Evolutionary conservation across 306 rosid species (phyloP), one percentile per base, ranked within the genome.

Genomic region (Hylodesmum podocarpum): DNA sequence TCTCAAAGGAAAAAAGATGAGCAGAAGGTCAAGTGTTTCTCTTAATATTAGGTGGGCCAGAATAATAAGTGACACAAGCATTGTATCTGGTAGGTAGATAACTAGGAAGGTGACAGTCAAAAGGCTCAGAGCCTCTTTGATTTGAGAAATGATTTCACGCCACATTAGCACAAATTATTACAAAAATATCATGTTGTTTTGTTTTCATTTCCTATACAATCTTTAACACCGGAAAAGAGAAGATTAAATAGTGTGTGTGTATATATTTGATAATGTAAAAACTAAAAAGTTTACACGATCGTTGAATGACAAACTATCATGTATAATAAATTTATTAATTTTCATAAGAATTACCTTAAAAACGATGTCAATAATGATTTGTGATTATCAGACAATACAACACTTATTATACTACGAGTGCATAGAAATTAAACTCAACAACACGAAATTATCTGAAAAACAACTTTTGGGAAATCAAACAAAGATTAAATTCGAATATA

Each of bases 21-120:
- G 16, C 28, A 33, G 28, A 16, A 49, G 66, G 70, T 64, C 25
- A 63, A 51, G 46, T 8, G n/a, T 19, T 43, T 2, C 28, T 16
- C 6, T 21, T 54, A 8, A 43, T 43, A 37, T 46, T 29, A 33
- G 1, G 24, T 19, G 77, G 70, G 24, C 24, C 18, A 73, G 37
- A 36, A 44, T 54, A 31, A 66, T 34, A 24, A 55, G 12, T 25
- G 9, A 13, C 72, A 47, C n/a, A 11, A 8, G 21, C 11, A 39
- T 70, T 70, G 63, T 47, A 6, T 41, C 11, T 28, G 9, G 21
- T 62, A 13, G 9, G 21, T 62, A 13, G 15, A 46, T 47, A 49
- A 34, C 76, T 47, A 28, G 7, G 14, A 69, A 81, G 9, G 55
- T 62, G 65, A 41, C 22, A 34, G 19, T n/a, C 66, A 71, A 71